These are phyloP conservation scores for Chlamydomonas schloesseri DNA, from an alignment of 139 green algal genomes.

Conservation along the genomic window DNA sequence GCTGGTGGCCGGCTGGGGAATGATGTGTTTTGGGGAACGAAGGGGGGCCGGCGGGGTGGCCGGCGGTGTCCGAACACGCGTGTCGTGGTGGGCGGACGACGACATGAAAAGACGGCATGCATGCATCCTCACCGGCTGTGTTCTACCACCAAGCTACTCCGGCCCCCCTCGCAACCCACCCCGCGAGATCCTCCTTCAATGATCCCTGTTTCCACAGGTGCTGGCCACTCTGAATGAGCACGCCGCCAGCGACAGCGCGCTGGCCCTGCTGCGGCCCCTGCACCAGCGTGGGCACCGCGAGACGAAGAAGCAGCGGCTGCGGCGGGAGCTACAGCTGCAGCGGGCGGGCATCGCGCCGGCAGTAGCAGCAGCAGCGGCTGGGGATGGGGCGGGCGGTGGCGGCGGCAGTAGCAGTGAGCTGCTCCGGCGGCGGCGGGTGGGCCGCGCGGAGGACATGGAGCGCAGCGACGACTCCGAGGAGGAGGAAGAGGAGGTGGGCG, in stretches of 20 bases:
- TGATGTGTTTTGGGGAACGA: no score
- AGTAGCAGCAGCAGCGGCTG: neutral
- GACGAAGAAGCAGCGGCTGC: slow-evolving; percentile 82
- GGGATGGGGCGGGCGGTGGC: neutral
- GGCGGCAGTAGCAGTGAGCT: neutral
- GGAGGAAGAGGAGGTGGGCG: neutral
- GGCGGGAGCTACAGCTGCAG: slow-evolving; percentile 70
- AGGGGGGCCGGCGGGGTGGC: no score
- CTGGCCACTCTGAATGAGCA: slow-evolving; percentile 42
- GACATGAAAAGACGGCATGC: no score
- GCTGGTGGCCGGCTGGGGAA: no score
- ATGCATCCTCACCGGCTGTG: no score
- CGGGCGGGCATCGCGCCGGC: slow-evolving; percentile 56
- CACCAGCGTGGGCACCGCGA: slow-evolving; percentile 72
- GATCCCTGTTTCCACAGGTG: no score
- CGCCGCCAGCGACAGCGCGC: slow-evolving; percentile 38
- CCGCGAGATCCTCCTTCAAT: no score
- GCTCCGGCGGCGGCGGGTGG: neutral
- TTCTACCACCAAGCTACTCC: no score
- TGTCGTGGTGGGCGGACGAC: no score
- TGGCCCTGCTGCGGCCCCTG: slow-evolving; percentile 68
- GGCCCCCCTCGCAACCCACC: no score
- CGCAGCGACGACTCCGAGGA: neutral
- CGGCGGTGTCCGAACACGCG: no score
- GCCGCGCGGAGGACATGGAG: neutral